Conservation (phyloP, 2,329 filamentous ascomycete genomes). For the Exophiala sp. region DNA sequence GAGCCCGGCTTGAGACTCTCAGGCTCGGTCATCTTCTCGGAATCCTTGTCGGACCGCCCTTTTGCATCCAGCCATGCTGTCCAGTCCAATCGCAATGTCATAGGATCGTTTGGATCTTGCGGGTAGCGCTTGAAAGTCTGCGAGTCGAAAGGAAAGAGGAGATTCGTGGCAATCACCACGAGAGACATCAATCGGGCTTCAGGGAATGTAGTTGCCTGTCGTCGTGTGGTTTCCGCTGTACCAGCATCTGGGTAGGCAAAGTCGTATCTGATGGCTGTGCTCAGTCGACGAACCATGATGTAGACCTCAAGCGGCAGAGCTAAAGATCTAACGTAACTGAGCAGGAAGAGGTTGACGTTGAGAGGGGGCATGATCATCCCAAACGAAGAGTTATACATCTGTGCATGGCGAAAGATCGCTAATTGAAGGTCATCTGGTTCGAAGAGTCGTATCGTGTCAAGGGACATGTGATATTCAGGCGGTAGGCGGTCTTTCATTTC, state of each 20-base stretch:
- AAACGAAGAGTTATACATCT: slow-evolving; percentile 65
- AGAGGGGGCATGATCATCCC: slow-evolving; percentile 68
- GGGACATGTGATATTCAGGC: slow-evolving; percentile 36
- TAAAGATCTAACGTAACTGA: slow-evolving; percentile 67
- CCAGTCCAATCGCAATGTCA: slow-evolving; percentile 68
- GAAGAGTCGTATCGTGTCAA: slow-evolving; percentile 44
- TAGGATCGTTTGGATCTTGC: slow-evolving; percentile 52
- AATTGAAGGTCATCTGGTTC: slow-evolving; percentile 60
- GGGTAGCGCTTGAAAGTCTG: slow-evolving; percentile 55
- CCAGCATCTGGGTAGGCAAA: slow-evolving; percentile 53
- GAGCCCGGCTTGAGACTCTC: slow-evolving; percentile 36
- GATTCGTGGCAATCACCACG: slow-evolving; percentile 71
- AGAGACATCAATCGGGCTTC: slow-evolving; percentile 71
- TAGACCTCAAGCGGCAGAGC: slow-evolving; percentile 71
- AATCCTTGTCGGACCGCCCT: slow-evolving; percentile 24
- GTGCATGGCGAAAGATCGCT: slow-evolving; percentile 58
- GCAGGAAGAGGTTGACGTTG: slow-evolving; percentile 65
- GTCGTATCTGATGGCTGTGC: slow-evolving; percentile 48
- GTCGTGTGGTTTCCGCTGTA: slow-evolving; percentile 3
- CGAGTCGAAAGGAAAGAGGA: slow-evolving; percentile 71
- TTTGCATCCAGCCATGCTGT: slow-evolving; percentile 59
- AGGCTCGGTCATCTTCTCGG: neutral
- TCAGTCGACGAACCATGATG: slow-evolving; percentile 56
- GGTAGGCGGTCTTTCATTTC: slow-evolving; percentile 46
- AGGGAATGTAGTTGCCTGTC: slow-evolving; percentile 58